phyloP scores from a whole-genome alignment of 257 asterid genomes.

The Knoxia roxburghii region DNA sequence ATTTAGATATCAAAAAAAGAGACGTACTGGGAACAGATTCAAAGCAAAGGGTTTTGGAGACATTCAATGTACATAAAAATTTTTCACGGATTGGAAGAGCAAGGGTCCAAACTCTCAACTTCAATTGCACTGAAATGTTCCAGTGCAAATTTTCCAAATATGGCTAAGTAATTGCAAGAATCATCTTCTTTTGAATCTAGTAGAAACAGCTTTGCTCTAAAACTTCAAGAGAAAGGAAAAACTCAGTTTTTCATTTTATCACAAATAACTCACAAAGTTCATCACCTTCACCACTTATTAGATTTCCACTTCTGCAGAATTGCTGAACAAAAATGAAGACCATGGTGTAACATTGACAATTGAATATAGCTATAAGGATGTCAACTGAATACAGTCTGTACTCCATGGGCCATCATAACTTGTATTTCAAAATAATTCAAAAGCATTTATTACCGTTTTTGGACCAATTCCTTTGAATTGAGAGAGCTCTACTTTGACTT shows the following conservation, averaged over 20 bases:
- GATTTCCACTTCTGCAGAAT: neutral
- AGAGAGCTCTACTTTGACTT: slow-evolving; percentile 73
- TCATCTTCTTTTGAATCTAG: neutral
- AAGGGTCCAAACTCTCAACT: neutral
- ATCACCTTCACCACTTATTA: neutral
- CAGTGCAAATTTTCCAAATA: neutral
- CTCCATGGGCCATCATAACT: neutral
- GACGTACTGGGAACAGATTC: too few relatives aligned
- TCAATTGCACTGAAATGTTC: neutral
- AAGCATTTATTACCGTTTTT: slow-evolving; percentile 50
- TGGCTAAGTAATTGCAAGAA: neutral
- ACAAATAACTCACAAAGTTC: neutral
- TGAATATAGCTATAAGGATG: neutral
- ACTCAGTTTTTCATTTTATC: neutral
- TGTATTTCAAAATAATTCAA: neutral
- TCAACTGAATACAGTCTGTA: neutral
- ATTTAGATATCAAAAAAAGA: neutral
- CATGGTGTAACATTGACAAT: neutral
- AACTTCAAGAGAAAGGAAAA: neutral
- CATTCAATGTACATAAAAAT: neutral
- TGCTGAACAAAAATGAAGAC: neutral
- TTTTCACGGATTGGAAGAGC: too few relatives aligned
- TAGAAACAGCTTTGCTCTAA: neutral
- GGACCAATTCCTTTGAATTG: slow-evolving; percentile 83
- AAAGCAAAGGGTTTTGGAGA: neutral